Evolutionary conservation across 1,284 basidiomycete species (phyloP), one percentile per base, ranked within the genome.

Genomic region (Hymenochaete sp.): DNA sequence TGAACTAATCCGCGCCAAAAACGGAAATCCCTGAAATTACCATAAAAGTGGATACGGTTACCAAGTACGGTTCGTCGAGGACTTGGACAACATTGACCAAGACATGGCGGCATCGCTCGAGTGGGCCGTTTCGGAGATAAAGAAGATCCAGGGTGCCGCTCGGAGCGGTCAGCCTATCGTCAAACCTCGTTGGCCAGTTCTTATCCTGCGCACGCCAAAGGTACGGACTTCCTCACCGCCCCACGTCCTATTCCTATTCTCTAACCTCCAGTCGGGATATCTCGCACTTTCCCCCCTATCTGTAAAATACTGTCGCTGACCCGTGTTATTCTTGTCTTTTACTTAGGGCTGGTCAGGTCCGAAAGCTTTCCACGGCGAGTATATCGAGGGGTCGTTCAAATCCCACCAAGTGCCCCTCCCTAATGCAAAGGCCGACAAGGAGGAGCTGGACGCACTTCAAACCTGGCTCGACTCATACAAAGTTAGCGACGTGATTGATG

Each of bases 161-260:
- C 75, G 89, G 31, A 67, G 64, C 8, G 86, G 84, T 1, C 73
- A 79, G 8, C 79, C 88, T 4, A 79, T 89, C 51, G 67, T 78
- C 35, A 92, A 92, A 64, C 88, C 90, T 13, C 73, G 86, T 38
- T 93, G 86, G 86, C 90, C 90, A 3, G 73, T 93, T 57, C 68
- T 93, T 52, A 76, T 92, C 56, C 67, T 93, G 44, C 77, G 87
- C 36, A 86, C 86, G 1, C 87, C 88, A 7, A 93, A 93, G 61
- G 72, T 66, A 22, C 18, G 14, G 21, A 25, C 37, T 6, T 25
- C 26, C 27, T 13, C 24, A 16, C 3, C 37, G 9, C 10, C 11
- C 31, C 13, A 29, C 24, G 14, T n/a, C 38, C 35, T 29, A 24
- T 9, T 26, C 36, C 14, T 16, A 13, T 38, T 28, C 13, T 38